Conservation (phyloP, 2,329 filamentous ascomycete species). For the Graphiopsis chlorocephala region DNA sequence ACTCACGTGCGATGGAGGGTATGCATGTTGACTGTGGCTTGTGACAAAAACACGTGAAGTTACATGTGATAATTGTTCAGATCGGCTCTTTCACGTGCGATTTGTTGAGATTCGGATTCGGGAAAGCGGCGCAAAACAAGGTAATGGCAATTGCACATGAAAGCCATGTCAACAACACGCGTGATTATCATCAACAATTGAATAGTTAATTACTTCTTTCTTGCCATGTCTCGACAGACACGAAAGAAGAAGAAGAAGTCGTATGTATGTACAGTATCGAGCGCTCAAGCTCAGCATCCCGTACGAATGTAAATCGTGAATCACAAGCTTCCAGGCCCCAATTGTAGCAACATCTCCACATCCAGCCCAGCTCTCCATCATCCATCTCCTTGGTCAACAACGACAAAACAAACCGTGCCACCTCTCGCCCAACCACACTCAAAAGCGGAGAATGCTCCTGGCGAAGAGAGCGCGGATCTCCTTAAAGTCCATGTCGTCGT, state of each 20-base stretch:
- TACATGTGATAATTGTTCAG: not conserved
- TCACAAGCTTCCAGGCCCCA: not conserved
- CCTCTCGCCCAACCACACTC: not conserved
- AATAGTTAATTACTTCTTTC: not conserved
- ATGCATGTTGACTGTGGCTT: not conserved
- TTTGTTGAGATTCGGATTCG: not conserved
- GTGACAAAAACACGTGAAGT: not conserved
- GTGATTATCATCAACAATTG: not conserved
- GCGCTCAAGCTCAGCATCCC: not conserved
- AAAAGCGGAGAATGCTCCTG: not conserved
- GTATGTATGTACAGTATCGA: too few species aligned
- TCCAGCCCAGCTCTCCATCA: not conserved
- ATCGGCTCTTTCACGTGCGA: not conserved
- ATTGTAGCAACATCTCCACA: not conserved
- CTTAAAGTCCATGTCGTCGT: not conserved
- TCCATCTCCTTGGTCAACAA: not conserved
- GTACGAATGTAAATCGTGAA: not conserved
- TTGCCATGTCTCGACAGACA: too few species aligned
- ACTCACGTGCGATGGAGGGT: not conserved
- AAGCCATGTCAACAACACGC: not conserved
- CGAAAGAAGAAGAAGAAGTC: too few species aligned
- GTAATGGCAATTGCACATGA: not conserved
- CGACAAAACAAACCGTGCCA: not conserved
- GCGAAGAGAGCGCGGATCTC: not conserved
- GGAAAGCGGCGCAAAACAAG: not conserved